Base-by-base conservation (phyloP, 768 basidiomycete species). In the Rhodotorula diobovata region DNA sequence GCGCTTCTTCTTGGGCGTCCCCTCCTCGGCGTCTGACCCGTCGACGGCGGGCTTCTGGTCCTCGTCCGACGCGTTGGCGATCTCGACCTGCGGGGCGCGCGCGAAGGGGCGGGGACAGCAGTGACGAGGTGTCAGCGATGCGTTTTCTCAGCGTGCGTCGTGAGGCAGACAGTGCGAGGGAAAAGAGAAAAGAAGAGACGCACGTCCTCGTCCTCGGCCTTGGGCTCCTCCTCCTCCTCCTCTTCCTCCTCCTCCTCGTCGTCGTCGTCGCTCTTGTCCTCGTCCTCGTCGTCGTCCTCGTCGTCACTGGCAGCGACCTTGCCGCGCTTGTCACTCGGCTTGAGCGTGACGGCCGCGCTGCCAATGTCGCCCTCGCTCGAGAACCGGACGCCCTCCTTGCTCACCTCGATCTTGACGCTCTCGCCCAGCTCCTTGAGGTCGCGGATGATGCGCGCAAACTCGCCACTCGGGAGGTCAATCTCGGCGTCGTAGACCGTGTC, bases 401-500 rank as follows among this genome's bases (percentile, higher is more conserved):
- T 87, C 51, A 96, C 92, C 76, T 98, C 95, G 79, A 99, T 95
- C 55, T 91, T 88, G 56, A 98, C 94, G 61, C 86, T 88, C 83
- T 99, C 96, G 67, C 96, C 95, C 16, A 99, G 86, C 63, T 87
- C 86, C 12, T 88, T 87, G 34, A 98, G 85, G 80, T 99, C 95
- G 62, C 91, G 88, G 60, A 95, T 92, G 79, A 99, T 97, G 63
- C 94, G 88, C 37, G 87, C 82, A 79, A 99, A 98, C 80, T 99
- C 96, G 46, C 83, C 69, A 0, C 93, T 86, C 15, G 90, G 86
- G 87, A 99, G 88, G 30, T 88, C 88, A 59, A 98, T 88, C 66
- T 89, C 88, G 7, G 92, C 91, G 77, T 98, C 95, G 81, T 98
- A 99, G 61, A 94, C 90, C 5, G 96, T 99, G 74, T 97, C 94